Base-by-base conservation (phyloP, 257 asterid genomes). In the Solanum chilense region DNA sequence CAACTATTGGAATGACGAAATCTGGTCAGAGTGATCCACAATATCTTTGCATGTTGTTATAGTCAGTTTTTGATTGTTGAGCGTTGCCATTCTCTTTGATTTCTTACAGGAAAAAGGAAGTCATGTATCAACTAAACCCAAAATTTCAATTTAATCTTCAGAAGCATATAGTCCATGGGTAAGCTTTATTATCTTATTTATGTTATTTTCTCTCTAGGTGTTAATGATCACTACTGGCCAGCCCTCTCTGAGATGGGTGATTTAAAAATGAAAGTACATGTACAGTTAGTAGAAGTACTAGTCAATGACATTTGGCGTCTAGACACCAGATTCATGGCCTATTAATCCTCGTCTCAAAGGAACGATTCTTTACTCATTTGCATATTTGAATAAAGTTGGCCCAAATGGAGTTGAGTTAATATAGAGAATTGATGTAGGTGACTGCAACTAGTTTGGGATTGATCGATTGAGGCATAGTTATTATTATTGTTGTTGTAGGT, bases 151-250 rank as follows among this genome's bases (percentile, higher is more conserved):
- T 86, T 49, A 96, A 97, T 91, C 96, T 96, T 88, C 99, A 90
- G 93, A 93, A 93, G 90, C 98, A 92, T 88, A 92, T 97, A 84
- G 90, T 93, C 87, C 94, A 93, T 33, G 99, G 99, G 99, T 97
- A 89, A 87, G 94, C 85, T 76, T 77, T 60, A 31, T 29, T 31
- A 80, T 89, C 85, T 83, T 77, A 37, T 84, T 47, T 73, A 62
- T 62, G 12, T 13, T 83, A 73, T 35, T 86, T 35, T 82, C 74
- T 71, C 44, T 47, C 39, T 45, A 41, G 56, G 56, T 42, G 58
- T 23, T 42, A n/a, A 76, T 15, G 37, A 12, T 76, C 52, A 12
- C 29, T 21, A n/a, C 23, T 20, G 39, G 21, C 41, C 2, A 12
- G 23, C 8, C 58, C 42, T 76, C 56, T 39, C 49, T 76, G 58